Percentiles rank a stretch among this genome's conserved stretches.
These are phyloP conservation scores for Grammothele lineata DNA, from an alignment of 768 basidiomycete genomes.

Conservation along the genomic window DNA sequence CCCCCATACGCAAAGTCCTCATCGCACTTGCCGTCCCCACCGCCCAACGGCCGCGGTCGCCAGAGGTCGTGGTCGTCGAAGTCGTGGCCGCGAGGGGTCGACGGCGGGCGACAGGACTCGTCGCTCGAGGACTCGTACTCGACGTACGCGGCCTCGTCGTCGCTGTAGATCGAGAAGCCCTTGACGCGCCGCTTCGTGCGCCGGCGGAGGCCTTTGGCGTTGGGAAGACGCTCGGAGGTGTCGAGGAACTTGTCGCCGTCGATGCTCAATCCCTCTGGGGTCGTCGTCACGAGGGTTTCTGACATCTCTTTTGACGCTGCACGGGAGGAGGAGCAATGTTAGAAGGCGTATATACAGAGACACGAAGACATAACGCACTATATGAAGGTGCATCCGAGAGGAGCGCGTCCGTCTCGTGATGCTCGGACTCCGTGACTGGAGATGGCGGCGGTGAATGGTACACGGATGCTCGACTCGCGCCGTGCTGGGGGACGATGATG, in stretches of 20 bases:
- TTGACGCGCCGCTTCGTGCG: conserved; percentile 29
- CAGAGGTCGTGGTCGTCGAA: conserved; percentile 2
- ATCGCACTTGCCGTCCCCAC: conserved; percentile 3
- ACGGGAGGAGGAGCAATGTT: too few species aligned
- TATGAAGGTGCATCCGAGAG: conserved; percentile 11
- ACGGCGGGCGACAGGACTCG: conserved; percentile 6
- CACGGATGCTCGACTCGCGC: background rate
- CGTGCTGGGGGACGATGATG: conserved; percentile 4
- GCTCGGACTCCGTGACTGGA: background rate
- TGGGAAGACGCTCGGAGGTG: background rate
- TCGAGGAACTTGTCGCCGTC: too few species aligned
- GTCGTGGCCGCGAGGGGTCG: conserved; percentile 12
- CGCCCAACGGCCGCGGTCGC: background rate
- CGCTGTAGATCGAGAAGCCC: conserved; percentile 41
- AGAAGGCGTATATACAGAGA: background rate
- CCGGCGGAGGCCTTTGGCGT: conserved; percentile 10
- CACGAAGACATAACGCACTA: background rate
- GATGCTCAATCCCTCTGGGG: background rate
- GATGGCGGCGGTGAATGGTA: conserved; percentile 1
- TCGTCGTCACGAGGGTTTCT: conserved; percentile 12
- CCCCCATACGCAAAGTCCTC: background rate
- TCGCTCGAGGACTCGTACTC: conserved; percentile 23
- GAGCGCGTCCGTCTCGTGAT: background rate
- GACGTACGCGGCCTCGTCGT: conserved; percentile 34
- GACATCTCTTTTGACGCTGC: conserved; percentile 11